Evolutionary conservation across 2,329 filamentous ascomycete genomes (phyloP).

Genomic region (Endoconidiophora laricicola): DNA sequence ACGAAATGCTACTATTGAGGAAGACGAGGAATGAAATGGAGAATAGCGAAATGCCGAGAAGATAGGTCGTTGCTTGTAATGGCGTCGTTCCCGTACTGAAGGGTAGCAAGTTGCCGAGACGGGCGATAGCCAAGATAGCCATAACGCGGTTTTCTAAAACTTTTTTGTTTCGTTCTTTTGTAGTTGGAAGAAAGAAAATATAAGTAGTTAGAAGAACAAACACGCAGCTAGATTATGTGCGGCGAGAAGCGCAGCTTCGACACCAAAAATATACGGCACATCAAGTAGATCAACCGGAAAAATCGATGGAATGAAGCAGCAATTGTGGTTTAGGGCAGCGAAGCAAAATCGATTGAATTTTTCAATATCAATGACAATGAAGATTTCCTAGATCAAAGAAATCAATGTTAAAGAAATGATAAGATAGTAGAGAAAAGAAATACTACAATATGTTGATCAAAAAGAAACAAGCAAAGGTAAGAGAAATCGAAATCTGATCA

Average conservation of each 20-base stretch:
- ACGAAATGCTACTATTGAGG: conserved; percentile 68
- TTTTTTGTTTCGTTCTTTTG: not conserved
- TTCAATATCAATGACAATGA: not conserved
- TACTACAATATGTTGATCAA: not conserved
- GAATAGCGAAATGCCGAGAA: conserved; percentile 69
- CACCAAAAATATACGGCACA: not conserved
- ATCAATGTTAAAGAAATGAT: not conserved
- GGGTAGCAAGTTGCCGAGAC: conserved; percentile 26
- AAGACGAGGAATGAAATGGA: conserved; percentile 83
- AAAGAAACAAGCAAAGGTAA: not conserved
- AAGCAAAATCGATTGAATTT: no score
- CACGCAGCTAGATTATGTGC: no score
- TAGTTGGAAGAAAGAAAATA: not conserved
- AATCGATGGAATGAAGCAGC: not conserved
- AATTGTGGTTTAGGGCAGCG: no score
- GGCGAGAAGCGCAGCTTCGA: no score
- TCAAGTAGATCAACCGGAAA: not conserved
- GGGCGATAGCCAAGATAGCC: not conserved
- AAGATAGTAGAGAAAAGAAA: not conserved
- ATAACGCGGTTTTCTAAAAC: no score
- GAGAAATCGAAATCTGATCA: not conserved
- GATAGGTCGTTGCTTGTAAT: conserved; percentile 53
- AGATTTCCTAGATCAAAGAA: not conserved
- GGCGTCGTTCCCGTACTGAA: conserved; percentile 44
- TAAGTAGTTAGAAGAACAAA: not conserved